phyloP scores from a whole-genome alignment of 2,329 filamentous ascomycete genomes.

The Colletotrichum orbiculare region DNA sequence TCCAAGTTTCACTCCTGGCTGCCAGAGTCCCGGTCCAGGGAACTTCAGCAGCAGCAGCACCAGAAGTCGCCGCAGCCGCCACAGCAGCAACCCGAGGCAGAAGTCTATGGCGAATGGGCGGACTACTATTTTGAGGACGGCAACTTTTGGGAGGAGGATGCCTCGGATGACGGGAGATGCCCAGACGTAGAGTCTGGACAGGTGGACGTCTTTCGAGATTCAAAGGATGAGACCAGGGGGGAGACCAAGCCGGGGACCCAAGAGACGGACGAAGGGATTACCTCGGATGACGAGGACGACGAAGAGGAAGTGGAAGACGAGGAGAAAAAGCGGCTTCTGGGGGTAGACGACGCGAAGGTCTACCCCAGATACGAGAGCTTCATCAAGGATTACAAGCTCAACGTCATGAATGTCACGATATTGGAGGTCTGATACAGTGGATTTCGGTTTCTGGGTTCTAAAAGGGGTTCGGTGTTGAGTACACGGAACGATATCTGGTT shows the following conservation, averaged over 20 bases:
- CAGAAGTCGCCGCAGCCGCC: not conserved
- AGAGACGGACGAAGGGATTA: too few species aligned
- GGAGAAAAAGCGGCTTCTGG: slow-evolving; percentile 6
- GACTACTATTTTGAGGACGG: slow-evolving; percentile 38
- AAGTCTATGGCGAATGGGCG: slow-evolving; percentile 38
- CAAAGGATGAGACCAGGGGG: too few species aligned
- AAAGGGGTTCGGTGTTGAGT: not conserved
- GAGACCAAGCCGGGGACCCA: too few species aligned
- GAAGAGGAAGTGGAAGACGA: slow-evolving; percentile 11
- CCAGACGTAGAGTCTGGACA: not conserved
- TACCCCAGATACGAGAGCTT: slow-evolving; percentile 35
- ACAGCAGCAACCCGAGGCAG: slow-evolving; percentile 14
- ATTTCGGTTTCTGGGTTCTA: not conserved
- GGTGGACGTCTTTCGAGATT: too few species aligned
- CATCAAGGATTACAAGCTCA: slow-evolving; percentile 34
- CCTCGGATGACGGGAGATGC: not conserved
- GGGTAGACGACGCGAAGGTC: slow-evolving; percentile 4
- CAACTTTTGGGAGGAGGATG: slow-evolving; percentile 29
- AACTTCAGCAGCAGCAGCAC: not conserved
- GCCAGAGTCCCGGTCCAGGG: slow-evolving; percentile 11
- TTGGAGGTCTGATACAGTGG: slow-evolving; percentile 12
- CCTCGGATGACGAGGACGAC: not conserved
- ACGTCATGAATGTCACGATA: slow-evolving; percentile 27
- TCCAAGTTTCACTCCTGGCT: slow-evolving; percentile 23
- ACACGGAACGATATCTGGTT: not conserved